phyloP scores from a whole-genome alignment of 306 rosid genomes.

The Ammopiptanthus mongolicus region DNA sequence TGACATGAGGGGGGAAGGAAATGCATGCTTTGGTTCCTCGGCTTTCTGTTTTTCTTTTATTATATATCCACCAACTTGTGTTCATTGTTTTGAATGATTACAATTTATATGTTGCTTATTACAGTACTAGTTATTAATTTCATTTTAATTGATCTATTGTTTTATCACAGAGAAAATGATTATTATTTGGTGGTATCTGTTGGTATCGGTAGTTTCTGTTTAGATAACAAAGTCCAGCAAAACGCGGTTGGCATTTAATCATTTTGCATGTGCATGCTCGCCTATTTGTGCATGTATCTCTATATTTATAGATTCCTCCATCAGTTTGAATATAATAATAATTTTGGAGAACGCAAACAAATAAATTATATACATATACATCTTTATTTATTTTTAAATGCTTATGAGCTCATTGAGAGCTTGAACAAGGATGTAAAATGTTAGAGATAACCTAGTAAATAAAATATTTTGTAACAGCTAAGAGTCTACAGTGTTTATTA shows the following conservation, averaged over 20 bases:
- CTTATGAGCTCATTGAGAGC: not conserved
- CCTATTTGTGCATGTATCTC: slow-evolving; percentile 33
- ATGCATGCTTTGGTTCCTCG: slow-evolving; percentile 58
- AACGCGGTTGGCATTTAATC: slow-evolving; percentile 53
- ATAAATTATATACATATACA: not conserved
- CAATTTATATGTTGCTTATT: not conserved
- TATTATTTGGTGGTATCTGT: slow-evolving; percentile 20
- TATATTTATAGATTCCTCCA: slow-evolving; percentile 5
- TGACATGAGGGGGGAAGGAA: slow-evolving; percentile 27
- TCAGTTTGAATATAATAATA: slow-evolving; percentile 10
- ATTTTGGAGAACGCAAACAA: not conserved
- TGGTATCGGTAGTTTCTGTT: slow-evolving; percentile 5
- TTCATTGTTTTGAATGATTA: slow-evolving; percentile 33
- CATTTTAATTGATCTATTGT: slow-evolving; percentile 9
- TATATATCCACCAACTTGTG: slow-evolving; percentile 49
- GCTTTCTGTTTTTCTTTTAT: slow-evolving; percentile 44
- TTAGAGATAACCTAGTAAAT: not conserved
- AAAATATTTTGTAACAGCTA: not conserved
- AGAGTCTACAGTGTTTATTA: not conserved
- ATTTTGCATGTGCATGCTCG: slow-evolving; percentile 45
- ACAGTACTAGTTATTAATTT: slow-evolving; percentile 8
- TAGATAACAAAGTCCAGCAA: slow-evolving; percentile 35
- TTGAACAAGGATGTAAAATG: not conserved
- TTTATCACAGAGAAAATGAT: not conserved
- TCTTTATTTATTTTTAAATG: not conserved